Evolutionary conservation across 495 filamentous ascomycete species (phyloP).

Genomic region (Glutinoglossum americanum): DNA sequence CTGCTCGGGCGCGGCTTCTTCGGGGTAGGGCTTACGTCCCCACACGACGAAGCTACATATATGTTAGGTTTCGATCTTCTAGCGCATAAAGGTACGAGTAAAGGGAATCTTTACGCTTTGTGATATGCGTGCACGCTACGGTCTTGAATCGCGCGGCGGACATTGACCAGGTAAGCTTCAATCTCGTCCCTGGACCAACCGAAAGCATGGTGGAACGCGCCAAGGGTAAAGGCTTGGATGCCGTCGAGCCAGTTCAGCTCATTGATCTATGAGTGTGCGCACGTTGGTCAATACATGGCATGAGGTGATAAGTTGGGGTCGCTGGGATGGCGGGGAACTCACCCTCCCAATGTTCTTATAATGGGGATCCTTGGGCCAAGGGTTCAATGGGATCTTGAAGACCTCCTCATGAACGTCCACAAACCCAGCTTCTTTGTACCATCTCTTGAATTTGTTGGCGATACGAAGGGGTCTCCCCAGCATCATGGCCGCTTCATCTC

Average conservation of each 20-base stretch:
- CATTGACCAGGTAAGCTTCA: conserved; percentile 19
- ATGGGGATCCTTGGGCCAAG: conserved; percentile 18
- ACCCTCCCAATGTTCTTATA: conserved; percentile 17
- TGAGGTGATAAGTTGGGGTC: background rate
- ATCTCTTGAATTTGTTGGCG: conserved; percentile 18
- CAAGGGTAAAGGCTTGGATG: conserved; percentile 23
- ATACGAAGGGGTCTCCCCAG: conserved; percentile 14
- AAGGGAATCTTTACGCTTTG: conserved; percentile 12
- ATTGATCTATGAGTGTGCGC: conserved; percentile 14
- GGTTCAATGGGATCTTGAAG: conserved; percentile 18
- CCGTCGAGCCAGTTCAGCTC: conserved; percentile 23
- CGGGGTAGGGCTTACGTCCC: background rate
- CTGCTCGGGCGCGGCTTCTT: background rate
- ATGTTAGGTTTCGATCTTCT: background rate
- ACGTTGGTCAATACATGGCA: background rate
- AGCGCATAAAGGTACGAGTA: background rate
- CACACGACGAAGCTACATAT: background rate
- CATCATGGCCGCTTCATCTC: conserved; percentile 16
- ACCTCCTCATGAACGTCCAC: conserved; percentile 20
- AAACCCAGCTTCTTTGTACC: conserved; percentile 20
- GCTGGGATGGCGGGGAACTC: background rate
- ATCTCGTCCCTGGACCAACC: conserved; percentile 25
- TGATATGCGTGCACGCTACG: conserved; percentile 21
- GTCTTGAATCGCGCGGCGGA: conserved; percentile 20
- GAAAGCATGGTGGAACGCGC: conserved; percentile 19